Conservation (phyloP, 1,139 yeast species). For the Pichia sp. region DNA sequence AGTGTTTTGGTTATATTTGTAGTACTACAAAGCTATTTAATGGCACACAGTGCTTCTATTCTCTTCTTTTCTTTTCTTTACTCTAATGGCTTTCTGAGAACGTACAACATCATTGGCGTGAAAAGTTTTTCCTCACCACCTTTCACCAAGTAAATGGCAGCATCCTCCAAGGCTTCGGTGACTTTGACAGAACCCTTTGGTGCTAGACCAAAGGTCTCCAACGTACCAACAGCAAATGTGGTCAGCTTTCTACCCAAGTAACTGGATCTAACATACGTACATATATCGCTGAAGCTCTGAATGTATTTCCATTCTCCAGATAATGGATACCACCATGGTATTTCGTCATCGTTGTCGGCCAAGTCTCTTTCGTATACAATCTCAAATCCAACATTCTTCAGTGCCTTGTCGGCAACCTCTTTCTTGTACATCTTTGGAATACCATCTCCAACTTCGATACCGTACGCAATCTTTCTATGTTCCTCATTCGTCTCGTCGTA, state of each 20-base stretch:
- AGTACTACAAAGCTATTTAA: slow-evolving; percentile 1
- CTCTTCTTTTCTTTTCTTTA: neutral
- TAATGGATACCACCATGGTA: slow-evolving; percentile 98
- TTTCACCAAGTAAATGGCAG: slow-evolving; percentile 89
- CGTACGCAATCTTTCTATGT: slow-evolving; percentile 94
- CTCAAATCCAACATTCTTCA: slow-evolving; percentile 83
- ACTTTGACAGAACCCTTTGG: slow-evolving; percentile 93
- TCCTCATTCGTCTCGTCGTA: slow-evolving; percentile 84
- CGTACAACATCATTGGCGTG: slow-evolving; percentile 94
- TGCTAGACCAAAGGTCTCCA: slow-evolving; percentile 84
- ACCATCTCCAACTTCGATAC: slow-evolving; percentile 98
- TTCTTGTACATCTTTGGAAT: slow-evolving; percentile 93
- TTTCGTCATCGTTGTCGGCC: slow-evolving; percentile 75
- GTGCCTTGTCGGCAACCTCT: slow-evolving; percentile 83
- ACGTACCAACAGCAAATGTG: slow-evolving; percentile 67
- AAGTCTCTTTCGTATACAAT: slow-evolving; percentile 71
- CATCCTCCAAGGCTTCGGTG: slow-evolving; percentile 90
- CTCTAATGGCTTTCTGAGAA: slow-evolving; percentile 67
- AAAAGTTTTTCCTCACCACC: slow-evolving; percentile 88
- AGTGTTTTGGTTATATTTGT: neutral
- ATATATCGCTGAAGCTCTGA: slow-evolving; percentile 72
- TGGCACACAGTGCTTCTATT: neutral
- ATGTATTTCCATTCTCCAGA: slow-evolving; percentile 89
- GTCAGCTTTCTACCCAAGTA: slow-evolving; percentile 81
- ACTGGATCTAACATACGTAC: slow-evolving; percentile 88